phyloP scores from a whole-genome alignment of 139 green algal genomes.

The Chlorella sp. region DNA sequence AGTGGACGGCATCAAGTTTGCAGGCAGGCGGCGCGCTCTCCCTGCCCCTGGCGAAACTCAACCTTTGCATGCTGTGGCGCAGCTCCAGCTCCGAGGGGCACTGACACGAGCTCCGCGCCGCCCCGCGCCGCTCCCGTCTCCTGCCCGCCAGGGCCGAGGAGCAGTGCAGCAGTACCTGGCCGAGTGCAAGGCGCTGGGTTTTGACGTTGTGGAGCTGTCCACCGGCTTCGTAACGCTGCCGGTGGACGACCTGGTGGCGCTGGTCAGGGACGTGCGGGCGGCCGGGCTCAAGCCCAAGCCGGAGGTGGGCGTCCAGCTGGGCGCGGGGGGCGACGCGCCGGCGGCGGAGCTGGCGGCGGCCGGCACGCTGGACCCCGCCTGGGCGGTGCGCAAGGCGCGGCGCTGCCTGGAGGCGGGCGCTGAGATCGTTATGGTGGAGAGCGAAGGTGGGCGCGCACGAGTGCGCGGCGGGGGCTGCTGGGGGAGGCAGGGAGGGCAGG shows the following conservation, averaged over 20 bases:
- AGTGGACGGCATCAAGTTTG: slow-evolving; percentile 37
- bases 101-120: not conserved
- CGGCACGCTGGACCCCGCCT: slow-evolving; percentile 27
- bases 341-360: slow-evolving; percentile 21
- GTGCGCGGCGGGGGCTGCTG: not conserved
- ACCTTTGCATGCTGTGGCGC: not conserved
- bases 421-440: slow-evolving; percentile 6
- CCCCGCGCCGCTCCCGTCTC: too few relatives aligned
- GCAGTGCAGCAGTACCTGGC: slow-evolving; percentile 11
- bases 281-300: slow-evolving; percentile 43
- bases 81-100: not conserved
- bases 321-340: slow-evolving; percentile 33
- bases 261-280: slow-evolving; percentile 52
- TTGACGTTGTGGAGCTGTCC: slow-evolving; percentile 41
- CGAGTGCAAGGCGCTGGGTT: slow-evolving; percentile 20
- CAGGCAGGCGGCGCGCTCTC: slow-evolving; percentile 3
- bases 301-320: slow-evolving; percentile 45
- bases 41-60: not conserved
- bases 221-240: slow-evolving; percentile 40
- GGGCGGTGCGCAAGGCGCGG: not conserved
- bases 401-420: slow-evolving; percentile 23
- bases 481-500: not conserved
- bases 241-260: slow-evolving; percentile 15
- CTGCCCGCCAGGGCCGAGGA: too few relatives aligned
- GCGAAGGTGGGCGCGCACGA: not conserved